Conservation (phyloP, 2,329 filamentous ascomycete genomes). For the Geosmithia morbida region DNA sequence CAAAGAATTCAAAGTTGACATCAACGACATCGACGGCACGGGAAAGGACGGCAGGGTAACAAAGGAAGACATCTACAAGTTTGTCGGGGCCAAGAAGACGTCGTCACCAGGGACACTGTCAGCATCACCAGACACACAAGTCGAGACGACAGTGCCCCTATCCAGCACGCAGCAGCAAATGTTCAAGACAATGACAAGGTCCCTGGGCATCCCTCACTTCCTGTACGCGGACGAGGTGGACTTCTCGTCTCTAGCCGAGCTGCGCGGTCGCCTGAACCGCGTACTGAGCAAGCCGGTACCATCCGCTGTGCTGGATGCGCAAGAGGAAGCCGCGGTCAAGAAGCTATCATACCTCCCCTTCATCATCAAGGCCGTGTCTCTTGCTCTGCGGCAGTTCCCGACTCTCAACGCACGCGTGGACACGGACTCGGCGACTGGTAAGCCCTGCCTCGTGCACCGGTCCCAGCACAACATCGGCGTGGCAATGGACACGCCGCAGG, state of each 20-base stretch:
- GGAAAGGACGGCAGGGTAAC: slow-evolving; percentile 82
- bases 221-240: slow-evolving; percentile 86
- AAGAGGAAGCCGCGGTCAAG: slow-evolving; percentile 26
- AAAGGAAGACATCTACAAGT: slow-evolving; percentile 80
- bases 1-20: slow-evolving; percentile 66
- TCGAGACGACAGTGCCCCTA: slow-evolving; percentile 55
- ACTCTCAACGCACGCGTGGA: slow-evolving; percentile 81
- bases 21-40: slow-evolving; percentile 66
- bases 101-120: slow-evolving; percentile 3
- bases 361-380: slow-evolving; percentile 86
- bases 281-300: slow-evolving; percentile 28
- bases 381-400: slow-evolving; percentile 69
- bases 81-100: slow-evolving; percentile 28
- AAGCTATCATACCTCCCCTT: slow-evolving; percentile 88
- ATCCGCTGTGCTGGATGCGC: slow-evolving; percentile 8
- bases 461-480: slow-evolving; percentile 88
- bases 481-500: slow-evolving; percentile 83
- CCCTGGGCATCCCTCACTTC: slow-evolving; percentile 85
- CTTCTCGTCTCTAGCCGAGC: slow-evolving; percentile 56
- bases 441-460: slow-evolving; percentile 65
- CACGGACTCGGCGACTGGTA: slow-evolving; percentile 33
- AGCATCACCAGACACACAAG: slow-evolving; percentile 26
- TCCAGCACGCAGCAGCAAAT: slow-evolving; percentile 77
- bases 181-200: slow-evolving; percentile 96
- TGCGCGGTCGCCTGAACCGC: slow-evolving; percentile 63